These are phyloP conservation scores for Ophiostoma sp. DNA, from an alignment of 2,329 filamentous ascomycete species.

Conservation along the genomic window DNA sequence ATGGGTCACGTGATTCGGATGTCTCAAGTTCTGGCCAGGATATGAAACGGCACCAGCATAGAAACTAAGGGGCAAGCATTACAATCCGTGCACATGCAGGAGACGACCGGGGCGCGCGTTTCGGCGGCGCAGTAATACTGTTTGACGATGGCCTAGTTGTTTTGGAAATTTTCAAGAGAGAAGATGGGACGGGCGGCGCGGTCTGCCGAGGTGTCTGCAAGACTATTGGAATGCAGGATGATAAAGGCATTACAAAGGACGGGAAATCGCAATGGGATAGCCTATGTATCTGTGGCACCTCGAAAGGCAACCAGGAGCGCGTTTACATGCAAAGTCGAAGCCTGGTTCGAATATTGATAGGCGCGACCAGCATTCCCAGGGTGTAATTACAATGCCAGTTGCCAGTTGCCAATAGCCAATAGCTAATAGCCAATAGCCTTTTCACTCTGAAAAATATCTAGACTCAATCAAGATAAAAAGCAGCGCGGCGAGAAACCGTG, in stretches of 20 bases:
- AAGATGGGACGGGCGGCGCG: background rate
- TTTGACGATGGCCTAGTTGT: constrained; percentile 7
- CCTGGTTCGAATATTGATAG: background rate
- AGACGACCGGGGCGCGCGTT: background rate
- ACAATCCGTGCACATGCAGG: constrained; percentile 16
- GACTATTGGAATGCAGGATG: background rate
- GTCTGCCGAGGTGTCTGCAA: background rate
- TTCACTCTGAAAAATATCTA: background rate
- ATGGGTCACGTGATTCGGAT: background rate
- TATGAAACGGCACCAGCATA: constrained; percentile 16
- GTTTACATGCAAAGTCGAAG: no score
- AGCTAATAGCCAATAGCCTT: background rate
- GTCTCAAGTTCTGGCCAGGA: constrained; percentile 16
- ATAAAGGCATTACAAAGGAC: background rate
- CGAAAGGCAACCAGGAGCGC: background rate
- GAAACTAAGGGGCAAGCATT: background rate
- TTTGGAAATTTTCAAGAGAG: background rate
- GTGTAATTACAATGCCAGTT: background rate
- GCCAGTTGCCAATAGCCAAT: background rate
- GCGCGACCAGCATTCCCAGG: background rate
- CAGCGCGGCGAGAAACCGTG: background rate
- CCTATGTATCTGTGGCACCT: background rate
- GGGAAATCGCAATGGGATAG: background rate
- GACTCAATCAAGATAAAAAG: background rate
- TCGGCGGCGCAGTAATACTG: constrained; percentile 4